Conservation (phyloP, 257 asterid genomes). For the Handroanthus guayacan region DNA sequence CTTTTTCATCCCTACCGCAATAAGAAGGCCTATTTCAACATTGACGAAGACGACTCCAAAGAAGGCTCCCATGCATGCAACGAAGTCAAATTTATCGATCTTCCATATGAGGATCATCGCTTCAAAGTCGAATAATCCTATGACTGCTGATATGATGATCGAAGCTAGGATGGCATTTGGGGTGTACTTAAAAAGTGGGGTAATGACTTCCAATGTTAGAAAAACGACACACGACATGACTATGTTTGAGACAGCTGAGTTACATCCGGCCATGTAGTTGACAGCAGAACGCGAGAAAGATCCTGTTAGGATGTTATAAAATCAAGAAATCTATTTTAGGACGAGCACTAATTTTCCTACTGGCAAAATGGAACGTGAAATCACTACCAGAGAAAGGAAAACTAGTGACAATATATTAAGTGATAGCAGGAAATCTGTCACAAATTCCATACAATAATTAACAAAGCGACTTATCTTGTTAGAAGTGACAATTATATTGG, state of each 20-base stretch:
- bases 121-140: constrained; percentile 57
- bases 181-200: constrained; percentile 78
- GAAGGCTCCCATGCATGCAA: constrained; percentile 87
- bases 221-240: constrained; percentile 69
- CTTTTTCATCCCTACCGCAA: constrained; percentile 55
- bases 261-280: constrained; percentile 75
- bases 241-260: constrained; percentile 73
- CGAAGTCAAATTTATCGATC: constrained; percentile 77
- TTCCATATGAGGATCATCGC: constrained; percentile 70
- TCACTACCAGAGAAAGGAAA: too few species aligned
- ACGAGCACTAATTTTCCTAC: too few species aligned
- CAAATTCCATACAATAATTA: too few species aligned
- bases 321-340: too few species aligned
- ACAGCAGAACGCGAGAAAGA: constrained; percentile 58
- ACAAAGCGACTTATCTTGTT: background rate
- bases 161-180: constrained; percentile 78
- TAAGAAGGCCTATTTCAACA: constrained; percentile 76
- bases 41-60: constrained; percentile 70
- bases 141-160: constrained; percentile 74
- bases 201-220: constrained; percentile 60
- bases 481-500: too few species aligned
- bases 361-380: too few species aligned
- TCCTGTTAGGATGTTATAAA: constrained; percentile 34
- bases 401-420: too few species aligned
- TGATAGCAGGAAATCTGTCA: too few species aligned